Evolutionary conservation across 2,329 filamentous ascomycete species (phyloP), one percentile per base, ranked within the genome.

Genomic region (Cryphonectria radicalis): DNA sequence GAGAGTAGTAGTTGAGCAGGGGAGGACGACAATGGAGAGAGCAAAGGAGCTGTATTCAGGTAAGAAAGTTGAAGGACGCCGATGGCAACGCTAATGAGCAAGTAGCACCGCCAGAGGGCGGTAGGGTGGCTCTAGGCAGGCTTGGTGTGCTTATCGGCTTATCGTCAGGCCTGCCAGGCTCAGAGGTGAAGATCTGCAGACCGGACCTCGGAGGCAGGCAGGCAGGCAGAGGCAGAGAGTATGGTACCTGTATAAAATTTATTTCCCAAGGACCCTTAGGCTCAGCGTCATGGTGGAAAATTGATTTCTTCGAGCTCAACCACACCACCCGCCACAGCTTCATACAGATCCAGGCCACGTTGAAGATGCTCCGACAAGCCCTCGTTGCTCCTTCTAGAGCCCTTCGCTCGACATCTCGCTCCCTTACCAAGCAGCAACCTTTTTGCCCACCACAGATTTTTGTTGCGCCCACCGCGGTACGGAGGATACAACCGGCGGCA

Each of bases 301-400:
- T 71, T 69, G 53, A 43, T 55, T 64, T 67, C 46, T 66, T 62
- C 28, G n/a, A 37, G 46, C 40, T 8, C 42, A 37, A 35, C 43
- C 46, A 66, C 35, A 59, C 42, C 70, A 71, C 73, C 59, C 70
- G 50, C 71, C 43, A 46, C 25, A 43, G 55, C 55, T 50, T n/a
- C 32, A 35, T 53, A 68, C 62, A 46, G 53, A 50, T 50, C 53
- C 28, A 37, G 67, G 14, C 60, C 37, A 68, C 37, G 37, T 35
- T 68, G 67, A 78, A 69, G 46, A 87, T 87, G 85, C 80, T 86
- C 74, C 83, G 84, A 76, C 83, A 85, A 77, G 80, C 81, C 69
- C 72, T 86, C 66, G 78, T 82, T 68, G 75, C 80, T 72, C 81
- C 84, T 53, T 83, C 84, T 70, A 80, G 84, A 78, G 82, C 82